These are phyloP conservation scores for Curvularia sp. DNA, from an alignment of 2,329 filamentous ascomycete genomes.

Conservation along the genomic window DNA sequence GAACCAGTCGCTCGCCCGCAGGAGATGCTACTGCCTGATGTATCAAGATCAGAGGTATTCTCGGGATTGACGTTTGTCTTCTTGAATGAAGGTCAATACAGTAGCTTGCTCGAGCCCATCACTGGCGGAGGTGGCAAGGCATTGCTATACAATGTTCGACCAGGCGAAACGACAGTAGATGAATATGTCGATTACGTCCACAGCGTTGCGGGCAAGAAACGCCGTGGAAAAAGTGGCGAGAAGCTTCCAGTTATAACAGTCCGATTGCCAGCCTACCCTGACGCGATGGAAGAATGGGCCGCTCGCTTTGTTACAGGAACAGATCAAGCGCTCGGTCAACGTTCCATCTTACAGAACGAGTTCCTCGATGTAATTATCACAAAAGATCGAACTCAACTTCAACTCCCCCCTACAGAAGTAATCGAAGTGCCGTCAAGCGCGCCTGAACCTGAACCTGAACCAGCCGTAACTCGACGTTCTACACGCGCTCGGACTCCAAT, in stretches of 20 bases:
- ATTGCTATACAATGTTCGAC: slow-evolving; percentile 67
- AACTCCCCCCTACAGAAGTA: slow-evolving; percentile 65
- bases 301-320: slow-evolving; percentile 71
- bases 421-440: slow-evolving; percentile 28
- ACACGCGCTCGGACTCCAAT: slow-evolving; percentile 26
- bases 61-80: slow-evolving; percentile 90
- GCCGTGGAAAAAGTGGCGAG: slow-evolving; percentile 67
- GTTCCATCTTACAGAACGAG: slow-evolving; percentile 86
- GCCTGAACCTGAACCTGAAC: slow-evolving; percentile 23
- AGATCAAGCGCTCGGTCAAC: slow-evolving; percentile 76
- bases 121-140: slow-evolving; percentile 84
- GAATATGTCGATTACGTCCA: slow-evolving; percentile 82
- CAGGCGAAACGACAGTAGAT: slow-evolving; percentile 70
- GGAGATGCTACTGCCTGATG: slow-evolving; percentile 75
- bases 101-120: slow-evolving; percentile 76
- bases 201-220: slow-evolving; percentile 75
- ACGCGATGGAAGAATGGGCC: slow-evolving; percentile 68
- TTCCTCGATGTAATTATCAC: slow-evolving; percentile 88
- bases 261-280: slow-evolving; percentile 62
- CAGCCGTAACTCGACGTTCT: slow-evolving; percentile 20
- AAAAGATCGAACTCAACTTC: slow-evolving; percentile 76
- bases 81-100: slow-evolving; percentile 75
- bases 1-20: slow-evolving; percentile 74
- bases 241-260: slow-evolving; percentile 80
- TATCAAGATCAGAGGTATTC: slow-evolving; percentile 73